Percentiles rank a stretch among this genome's conserved stretches.
Evolutionary conservation across 306 rosid genomes (phyloP).

Genomic region (Malus sylvestris): DNA sequence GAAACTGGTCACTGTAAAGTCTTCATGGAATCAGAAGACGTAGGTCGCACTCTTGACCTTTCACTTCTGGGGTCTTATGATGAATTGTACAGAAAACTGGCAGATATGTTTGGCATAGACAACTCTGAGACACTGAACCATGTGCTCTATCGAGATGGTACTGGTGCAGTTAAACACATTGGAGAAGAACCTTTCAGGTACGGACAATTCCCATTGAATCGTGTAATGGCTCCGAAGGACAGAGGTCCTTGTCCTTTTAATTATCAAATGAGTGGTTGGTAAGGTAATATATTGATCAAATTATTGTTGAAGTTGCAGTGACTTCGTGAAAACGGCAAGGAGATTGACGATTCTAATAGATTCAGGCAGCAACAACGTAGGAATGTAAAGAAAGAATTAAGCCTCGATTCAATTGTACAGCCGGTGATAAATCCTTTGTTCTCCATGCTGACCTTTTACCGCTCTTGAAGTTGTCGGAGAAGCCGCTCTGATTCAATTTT

Average conservation of each 20-base stretch:
- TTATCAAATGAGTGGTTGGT: not conserved
- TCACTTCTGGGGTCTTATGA: conserved; percentile 56
- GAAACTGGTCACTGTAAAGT: conserved; percentile 73
- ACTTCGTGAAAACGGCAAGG: conserved; percentile 61
- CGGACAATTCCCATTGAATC: not conserved
- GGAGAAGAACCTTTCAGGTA: conserved; percentile 80
- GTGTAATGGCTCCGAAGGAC: not conserved
- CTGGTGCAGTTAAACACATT: conserved; percentile 59
- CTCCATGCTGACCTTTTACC: conserved; percentile 31
- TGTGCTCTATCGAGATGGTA: conserved; percentile 51
- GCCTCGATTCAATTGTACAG: conserved; percentile 47
- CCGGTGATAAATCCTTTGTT: conserved; percentile 28
- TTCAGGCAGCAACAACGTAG: conserved; percentile 61
- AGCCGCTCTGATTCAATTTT: conserved; percentile 28
- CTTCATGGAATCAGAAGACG: conserved; percentile 63
- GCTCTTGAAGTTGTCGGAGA: conserved; percentile 17
- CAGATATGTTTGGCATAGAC: conserved; percentile 70
- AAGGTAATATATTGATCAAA: conserved; percentile 20
- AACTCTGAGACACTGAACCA: conserved; percentile 52
- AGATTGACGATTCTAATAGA: conserved; percentile 77
- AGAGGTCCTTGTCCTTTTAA: not conserved
- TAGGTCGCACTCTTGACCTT: conserved; percentile 72
- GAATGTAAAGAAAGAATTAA: conserved; percentile 38
- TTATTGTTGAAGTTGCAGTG: conserved; percentile 43
- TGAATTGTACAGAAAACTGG: conserved; percentile 49